Percentiles rank a stretch among this genome's conserved stretches.
These are phyloP conservation scores for Draba incana DNA, from an alignment of 345 rosid species.

Conservation along the genomic window DNA sequence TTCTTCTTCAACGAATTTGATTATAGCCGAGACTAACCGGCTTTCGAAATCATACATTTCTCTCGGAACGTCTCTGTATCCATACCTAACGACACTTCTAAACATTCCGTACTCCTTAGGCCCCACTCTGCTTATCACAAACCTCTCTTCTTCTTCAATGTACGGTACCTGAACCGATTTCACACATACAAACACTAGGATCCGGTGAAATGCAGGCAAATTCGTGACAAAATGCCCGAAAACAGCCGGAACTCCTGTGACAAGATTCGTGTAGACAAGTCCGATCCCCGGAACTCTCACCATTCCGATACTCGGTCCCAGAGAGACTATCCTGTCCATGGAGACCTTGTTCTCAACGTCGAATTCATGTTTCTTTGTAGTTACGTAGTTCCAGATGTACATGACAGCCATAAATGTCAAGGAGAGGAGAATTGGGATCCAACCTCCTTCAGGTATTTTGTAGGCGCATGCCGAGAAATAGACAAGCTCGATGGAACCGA, in stretches of 20 bases:
- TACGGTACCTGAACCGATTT: conserved; percentile 83
- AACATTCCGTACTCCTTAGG: conserved; percentile 80
- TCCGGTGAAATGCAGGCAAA: conserved; percentile 77
- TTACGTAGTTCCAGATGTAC: conserved; percentile 90
- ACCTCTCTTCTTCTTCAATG: conserved; percentile 60
- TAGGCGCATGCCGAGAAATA: conserved; percentile 65
- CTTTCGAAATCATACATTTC: conserved; percentile 74
- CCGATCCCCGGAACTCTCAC: conserved; percentile 89
- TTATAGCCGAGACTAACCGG: conserved; percentile 54
- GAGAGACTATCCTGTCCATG: conserved; percentile 60
- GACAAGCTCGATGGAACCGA: conserved; percentile 69
- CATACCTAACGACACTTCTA: conserved; percentile 81
- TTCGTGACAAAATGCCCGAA: conserved; percentile 88
- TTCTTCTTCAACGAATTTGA: conserved; percentile 54
- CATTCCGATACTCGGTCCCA: conserved; percentile 84
- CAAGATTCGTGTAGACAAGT: conserved; percentile 67
- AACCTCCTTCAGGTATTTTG: conserved; percentile 80
- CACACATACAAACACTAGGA: conserved; percentile 75
- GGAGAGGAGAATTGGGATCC: conserved; percentile 76
- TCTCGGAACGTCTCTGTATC: conserved; percentile 76
- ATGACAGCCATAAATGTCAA: conserved; percentile 57
- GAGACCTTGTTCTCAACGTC: conserved; percentile 82
- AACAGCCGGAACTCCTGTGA: conserved; percentile 77
- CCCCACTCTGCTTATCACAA: conserved; percentile 69
- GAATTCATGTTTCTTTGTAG: conserved; percentile 71